Percentiles rank a stretch among this genome's conserved stretches.
Conservation (phyloP, 768 basidiomycete genomes). For the Panellus pusillus region DNA sequence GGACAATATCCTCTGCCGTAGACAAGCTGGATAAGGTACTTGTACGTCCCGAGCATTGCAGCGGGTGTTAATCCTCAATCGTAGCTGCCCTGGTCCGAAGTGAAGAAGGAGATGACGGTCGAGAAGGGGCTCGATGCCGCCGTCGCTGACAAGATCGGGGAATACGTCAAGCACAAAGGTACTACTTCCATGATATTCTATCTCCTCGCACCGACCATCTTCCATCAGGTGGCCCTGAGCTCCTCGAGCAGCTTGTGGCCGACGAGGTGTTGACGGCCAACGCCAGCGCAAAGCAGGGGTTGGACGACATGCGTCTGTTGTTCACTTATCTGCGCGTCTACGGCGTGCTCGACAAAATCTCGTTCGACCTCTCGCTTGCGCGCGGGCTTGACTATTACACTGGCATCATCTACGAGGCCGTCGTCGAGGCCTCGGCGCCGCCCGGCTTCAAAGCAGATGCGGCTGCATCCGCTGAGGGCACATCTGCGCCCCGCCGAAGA, state of each 20-base stretch:
- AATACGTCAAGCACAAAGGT: conserved; percentile 97
- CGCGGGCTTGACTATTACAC: conserved; percentile 98
- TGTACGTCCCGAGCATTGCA: neutral
- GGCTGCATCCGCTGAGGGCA: conserved; percentile 32
- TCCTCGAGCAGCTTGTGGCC: conserved; percentile 68
- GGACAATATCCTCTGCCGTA: conserved; percentile 92
- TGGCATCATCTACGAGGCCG: conserved; percentile 96
- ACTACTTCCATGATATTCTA: neutral
- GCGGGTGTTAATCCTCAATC: neutral
- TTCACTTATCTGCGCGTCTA: conserved; percentile 84
- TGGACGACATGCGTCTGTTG: conserved; percentile 83
- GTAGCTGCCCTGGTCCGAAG: conserved; percentile 86
- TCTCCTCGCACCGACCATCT: neutral
- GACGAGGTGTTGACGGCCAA: conserved; percentile 71
- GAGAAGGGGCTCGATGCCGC: conserved; percentile 86
- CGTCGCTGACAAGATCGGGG: conserved; percentile 91
- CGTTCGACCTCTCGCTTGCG: conserved; percentile 96
- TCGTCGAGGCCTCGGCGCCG: conserved; percentile 91
- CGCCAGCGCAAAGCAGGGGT: conserved; percentile 72
- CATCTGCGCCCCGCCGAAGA: conserved; percentile 29
- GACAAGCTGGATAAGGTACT: conserved; percentile 96
- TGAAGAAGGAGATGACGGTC: conserved; percentile 94
- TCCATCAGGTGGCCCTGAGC: conserved; percentile 66
- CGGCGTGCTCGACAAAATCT: conserved; percentile 81
- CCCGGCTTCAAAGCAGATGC: conserved; percentile 70